Percentiles rank a stretch among this genome's conserved stretches.
Conservation (phyloP, 139 green algal species). For the Edaphochlamys debaryana region DNA sequence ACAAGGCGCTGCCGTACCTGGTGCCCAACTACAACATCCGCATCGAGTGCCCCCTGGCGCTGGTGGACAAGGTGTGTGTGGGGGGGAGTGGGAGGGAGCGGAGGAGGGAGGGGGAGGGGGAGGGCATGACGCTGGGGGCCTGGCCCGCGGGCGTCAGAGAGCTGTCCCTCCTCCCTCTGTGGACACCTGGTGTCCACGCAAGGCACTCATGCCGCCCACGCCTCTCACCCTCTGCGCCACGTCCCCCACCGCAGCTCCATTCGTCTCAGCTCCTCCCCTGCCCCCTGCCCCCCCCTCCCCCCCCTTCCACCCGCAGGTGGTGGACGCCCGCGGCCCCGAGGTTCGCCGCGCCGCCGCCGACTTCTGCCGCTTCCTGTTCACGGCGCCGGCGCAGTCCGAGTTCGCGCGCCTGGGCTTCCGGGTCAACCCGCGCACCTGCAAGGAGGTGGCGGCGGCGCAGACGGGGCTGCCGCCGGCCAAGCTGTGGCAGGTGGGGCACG, state of each 20-base stretch:
- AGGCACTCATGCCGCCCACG: too few relatives aligned
- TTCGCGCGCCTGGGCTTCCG: constrained; percentile 82
- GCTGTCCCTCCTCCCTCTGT: too few relatives aligned
- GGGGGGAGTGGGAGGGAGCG: too few relatives aligned
- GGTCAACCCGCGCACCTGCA: constrained; percentile 55
- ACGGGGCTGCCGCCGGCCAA: constrained; percentile 36
- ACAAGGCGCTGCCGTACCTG: constrained; percentile 80
- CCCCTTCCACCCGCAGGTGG: constrained; percentile 32
- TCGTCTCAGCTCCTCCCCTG: neutral
- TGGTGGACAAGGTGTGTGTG: constrained; percentile 57
- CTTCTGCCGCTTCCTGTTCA: constrained; percentile 83
- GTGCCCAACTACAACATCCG: constrained; percentile 67
- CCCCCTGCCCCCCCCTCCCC: neutral
- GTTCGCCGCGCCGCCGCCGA: constrained; percentile 66
- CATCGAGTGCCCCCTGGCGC: constrained; percentile 68
- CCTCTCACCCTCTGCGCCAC: too few relatives aligned
- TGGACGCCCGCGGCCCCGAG: constrained; percentile 49
- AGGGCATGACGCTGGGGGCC: neutral
- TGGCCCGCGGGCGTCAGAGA: too few relatives aligned
- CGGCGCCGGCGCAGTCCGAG: constrained; percentile 66
- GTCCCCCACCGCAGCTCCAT: neutral
- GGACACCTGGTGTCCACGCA: too few relatives aligned
- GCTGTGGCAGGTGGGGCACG: constrained; percentile 42
- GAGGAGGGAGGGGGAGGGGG: neutral
- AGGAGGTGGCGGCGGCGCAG: constrained; percentile 42